Conservation (phyloP, 1,139 yeast species). For the Meyerozyma athensensis region DNA sequence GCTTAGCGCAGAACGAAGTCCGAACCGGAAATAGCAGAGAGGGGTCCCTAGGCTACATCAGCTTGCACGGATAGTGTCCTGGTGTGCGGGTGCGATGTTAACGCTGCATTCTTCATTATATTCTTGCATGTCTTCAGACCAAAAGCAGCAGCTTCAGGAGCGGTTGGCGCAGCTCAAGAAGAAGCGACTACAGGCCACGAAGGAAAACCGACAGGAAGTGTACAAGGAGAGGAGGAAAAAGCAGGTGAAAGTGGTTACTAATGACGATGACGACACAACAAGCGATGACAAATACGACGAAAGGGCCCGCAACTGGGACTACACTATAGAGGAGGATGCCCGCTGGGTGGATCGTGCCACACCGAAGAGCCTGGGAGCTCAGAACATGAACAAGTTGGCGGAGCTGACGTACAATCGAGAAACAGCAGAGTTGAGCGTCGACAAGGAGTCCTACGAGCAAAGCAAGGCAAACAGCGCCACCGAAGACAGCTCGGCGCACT, state of each 20-base stretch:
- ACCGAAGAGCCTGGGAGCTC: slow-evolving; percentile 17
- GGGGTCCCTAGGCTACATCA: no score
- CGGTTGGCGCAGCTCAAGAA: slow-evolving; percentile 1
- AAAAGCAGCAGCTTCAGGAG: background rate
- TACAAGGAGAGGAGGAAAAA: background rate
- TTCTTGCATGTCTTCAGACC: background rate
- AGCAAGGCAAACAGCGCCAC: slow-evolving; percentile 9
- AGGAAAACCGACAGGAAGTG: slow-evolving; percentile 1
- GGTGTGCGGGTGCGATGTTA: no score
- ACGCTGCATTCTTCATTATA: no score
- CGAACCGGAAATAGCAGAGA: no score
- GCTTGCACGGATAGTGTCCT: no score
- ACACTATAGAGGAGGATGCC: slow-evolving; percentile 1
- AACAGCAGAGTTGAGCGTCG: slow-evolving; percentile 34
- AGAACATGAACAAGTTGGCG: slow-evolving; percentile 50
- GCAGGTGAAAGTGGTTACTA: background rate
- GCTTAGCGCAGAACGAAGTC: no score
- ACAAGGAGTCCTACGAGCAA: slow-evolving; percentile 36
- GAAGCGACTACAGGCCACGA: background rate
- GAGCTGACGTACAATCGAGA: slow-evolving; percentile 50
- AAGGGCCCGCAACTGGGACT: slow-evolving; percentile 2
- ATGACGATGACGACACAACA: background rate
- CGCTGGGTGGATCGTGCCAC: background rate
- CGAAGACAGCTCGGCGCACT: background rate
- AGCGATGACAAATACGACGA: background rate